Percentiles rank a stretch among this genome's conserved stretches.
phyloP scores from a whole-genome alignment of 2,329 filamentous ascomycete species.

The Fusarium sp. region DNA sequence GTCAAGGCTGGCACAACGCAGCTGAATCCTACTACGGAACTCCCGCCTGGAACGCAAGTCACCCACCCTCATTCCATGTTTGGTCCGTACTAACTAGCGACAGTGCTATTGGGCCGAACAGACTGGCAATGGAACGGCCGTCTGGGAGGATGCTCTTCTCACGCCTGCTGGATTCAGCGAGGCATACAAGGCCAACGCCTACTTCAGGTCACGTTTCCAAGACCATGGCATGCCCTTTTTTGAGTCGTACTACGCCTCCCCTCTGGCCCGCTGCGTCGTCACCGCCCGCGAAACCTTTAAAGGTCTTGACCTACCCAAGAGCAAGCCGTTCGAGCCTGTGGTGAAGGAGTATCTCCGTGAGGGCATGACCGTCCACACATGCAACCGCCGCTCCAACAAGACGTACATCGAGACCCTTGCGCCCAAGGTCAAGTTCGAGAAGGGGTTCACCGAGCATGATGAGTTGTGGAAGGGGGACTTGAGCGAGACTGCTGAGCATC shows the following conservation, averaged over 20 bases:
- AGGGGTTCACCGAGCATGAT: slow-evolving; percentile 66
- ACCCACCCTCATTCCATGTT: accelerated
- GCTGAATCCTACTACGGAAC: slow-evolving; percentile 74
- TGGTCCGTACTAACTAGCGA: neutral
- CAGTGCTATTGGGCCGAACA: slow-evolving; percentile 72
- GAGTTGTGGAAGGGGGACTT: slow-evolving; percentile 54
- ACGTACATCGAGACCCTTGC: slow-evolving; percentile 62
- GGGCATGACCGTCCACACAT: slow-evolving; percentile 73
- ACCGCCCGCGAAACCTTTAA: slow-evolving; percentile 71
- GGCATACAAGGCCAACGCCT: slow-evolving; percentile 65
- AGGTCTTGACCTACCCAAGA: slow-evolving; percentile 59
- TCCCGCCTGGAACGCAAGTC: slow-evolving; percentile 71
- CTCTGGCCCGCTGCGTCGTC: slow-evolving; percentile 68
- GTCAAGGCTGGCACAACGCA: slow-evolving; percentile 71
- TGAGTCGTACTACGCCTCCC: slow-evolving; percentile 71
- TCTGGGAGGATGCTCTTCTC: slow-evolving; percentile 71
- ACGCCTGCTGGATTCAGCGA: slow-evolving; percentile 66
- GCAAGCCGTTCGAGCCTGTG: slow-evolving; percentile 62
- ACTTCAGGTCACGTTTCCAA: slow-evolving; percentile 65
- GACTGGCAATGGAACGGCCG: slow-evolving; percentile 66
- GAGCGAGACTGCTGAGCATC: slow-evolving; percentile 56
- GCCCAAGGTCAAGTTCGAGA: slow-evolving; percentile 65
- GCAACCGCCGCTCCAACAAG: slow-evolving; percentile 67
- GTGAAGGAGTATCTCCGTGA: slow-evolving; percentile 74
- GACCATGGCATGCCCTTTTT: slow-evolving; percentile 66